Evolutionary conservation across 441 rosid species (phyloP), one percentile per base, ranked within the genome.

Genomic region (Geranium incanum): DNA sequence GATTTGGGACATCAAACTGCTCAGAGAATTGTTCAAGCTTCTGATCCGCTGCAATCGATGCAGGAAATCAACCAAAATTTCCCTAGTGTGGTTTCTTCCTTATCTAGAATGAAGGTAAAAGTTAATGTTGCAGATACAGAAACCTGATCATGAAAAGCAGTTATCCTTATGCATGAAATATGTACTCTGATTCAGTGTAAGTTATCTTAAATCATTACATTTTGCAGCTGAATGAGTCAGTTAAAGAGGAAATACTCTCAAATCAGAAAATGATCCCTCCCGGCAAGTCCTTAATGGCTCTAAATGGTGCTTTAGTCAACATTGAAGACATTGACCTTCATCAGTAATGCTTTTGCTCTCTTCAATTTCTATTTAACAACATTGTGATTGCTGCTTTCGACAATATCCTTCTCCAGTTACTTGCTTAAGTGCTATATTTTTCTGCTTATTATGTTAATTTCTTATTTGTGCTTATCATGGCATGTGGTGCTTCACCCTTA

Each of bases 1-100:
- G 99, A 95, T 88, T 78, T 95, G 75, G 99, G 99, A 71, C 98
- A 93, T 87, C 99, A 95, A 84, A 95, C 99, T 55, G 97, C 97
- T 21, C 98, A 93, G 84, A 88, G 98, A 81, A 95, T 95, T 76
- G 93, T 93, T 71, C 98, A 88, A 69, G 95, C 97, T 73, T 89
- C 96, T 68, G 97, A 95, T 81, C 97, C 99, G 76, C 75, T 91
- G 77, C 99, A 91, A 76, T 86, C 96, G 70, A 95, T 95, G 98
- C 96, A 88, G 78, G 98, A 95, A 84, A 93, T 95, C 77, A 95
- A 83, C 84, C 98, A 93, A 82, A 95, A 95, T 80, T 95, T 95
- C 83, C 99, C 98, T 11, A 93, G 93, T 75, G 86, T 89, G 66
- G 98, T 95, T 80, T 95, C 99, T 74, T 93, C 96, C 70, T 84